These are phyloP conservation scores for Peribolospora kevripleyi DNA, from an alignment of 768 basidiomycete genomes.

Conservation along the genomic window DNA sequence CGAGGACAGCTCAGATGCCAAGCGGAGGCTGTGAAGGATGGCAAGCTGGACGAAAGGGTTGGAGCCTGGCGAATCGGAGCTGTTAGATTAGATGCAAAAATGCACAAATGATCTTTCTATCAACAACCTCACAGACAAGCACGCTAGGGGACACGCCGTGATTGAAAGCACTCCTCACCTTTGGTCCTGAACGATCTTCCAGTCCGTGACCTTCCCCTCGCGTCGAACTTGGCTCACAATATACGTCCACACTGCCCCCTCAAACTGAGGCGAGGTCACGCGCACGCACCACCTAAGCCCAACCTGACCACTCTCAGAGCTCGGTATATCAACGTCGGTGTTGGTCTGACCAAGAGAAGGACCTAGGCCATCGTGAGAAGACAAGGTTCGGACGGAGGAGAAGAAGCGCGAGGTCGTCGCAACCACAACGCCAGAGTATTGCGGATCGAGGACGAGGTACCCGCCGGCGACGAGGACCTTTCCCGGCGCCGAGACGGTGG, in stretches of 20 bases:
- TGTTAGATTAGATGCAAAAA: no score
- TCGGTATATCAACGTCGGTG: no score
- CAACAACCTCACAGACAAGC: no score
- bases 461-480: slow-evolving; percentile 91
- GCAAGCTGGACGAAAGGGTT: slow-evolving; percentile 91
- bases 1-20: slow-evolving; percentile 32
- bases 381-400: slow-evolving; percentile 31
- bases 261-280: slow-evolving; percentile 77
- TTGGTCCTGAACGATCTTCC: no score
- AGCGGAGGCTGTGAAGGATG: slow-evolving; percentile 45
- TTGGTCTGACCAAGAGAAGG: no score
- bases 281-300: no score
- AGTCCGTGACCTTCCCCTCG: no score
- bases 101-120: no score
- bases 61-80: not conserved
- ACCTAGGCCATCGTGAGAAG: slow-evolving; percentile 10
- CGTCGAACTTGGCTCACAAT: not conserved
- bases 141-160: no score
- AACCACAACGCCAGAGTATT: slow-evolving; percentile 63
- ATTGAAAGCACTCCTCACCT: no score
- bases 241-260: slow-evolving; percentile 56
- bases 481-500: slow-evolving; percentile 70
- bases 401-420: slow-evolving; percentile 90
- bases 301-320: no score
- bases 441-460: slow-evolving; percentile 79